A percentile compares a stretch with the other conserved stretches of the same genome.
Evolutionary conservation across 2,329 filamentous ascomycete species (phyloP).

Genomic region (Fusarium camptoceras): DNA sequence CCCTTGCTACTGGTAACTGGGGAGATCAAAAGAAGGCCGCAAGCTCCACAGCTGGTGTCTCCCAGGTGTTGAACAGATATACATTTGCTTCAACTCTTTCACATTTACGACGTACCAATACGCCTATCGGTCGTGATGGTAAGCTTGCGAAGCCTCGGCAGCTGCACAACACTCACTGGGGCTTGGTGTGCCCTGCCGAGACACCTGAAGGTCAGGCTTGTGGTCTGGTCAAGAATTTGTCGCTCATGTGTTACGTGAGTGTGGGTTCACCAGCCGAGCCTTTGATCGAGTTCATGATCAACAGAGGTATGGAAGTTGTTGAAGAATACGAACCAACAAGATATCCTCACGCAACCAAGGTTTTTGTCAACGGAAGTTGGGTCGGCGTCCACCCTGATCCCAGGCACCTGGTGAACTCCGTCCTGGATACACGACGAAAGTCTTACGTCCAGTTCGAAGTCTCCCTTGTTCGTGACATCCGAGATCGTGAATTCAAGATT

Average conservation of each 20-base stretch:
- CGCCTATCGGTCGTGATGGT: conserved; percentile 93
- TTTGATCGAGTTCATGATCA: conserved; percentile 87
- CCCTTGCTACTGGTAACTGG: conserved; percentile 97
- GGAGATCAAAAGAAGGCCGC: conserved; percentile 99
- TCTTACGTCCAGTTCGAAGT: conserved; percentile 91
- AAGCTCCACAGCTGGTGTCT: conserved; percentile 94
- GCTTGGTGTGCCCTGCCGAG: conserved; percentile 96
- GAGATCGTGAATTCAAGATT: conserved; percentile 97
- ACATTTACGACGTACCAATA: conserved; percentile 97
- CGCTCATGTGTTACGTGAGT: conserved; percentile 98
- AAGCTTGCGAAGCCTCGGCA: conserved; percentile 98
- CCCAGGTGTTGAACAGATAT: conserved; percentile 97
- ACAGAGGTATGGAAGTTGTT: conserved; percentile 93
- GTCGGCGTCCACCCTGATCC: conserved; percentile 94
- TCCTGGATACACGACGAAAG: conserved; percentile 81
- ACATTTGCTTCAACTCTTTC: conserved; percentile 97
- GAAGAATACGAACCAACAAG: conserved; percentile 92
- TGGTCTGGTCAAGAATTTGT: conserved; percentile 97
- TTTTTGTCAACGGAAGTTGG: conserved; percentile 98
- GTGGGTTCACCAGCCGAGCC: conserved; percentile 93
- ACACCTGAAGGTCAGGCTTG: conserved; percentile 99
- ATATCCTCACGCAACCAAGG: conserved; percentile 93
- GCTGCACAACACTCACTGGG: conserved; percentile 95
- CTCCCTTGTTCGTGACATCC: conserved; percentile 93
- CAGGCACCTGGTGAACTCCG: conserved; percentile 82